Base-by-base conservation (phyloP, 768 basidiomycete species). In the Albatrellus ellisii region DNA sequence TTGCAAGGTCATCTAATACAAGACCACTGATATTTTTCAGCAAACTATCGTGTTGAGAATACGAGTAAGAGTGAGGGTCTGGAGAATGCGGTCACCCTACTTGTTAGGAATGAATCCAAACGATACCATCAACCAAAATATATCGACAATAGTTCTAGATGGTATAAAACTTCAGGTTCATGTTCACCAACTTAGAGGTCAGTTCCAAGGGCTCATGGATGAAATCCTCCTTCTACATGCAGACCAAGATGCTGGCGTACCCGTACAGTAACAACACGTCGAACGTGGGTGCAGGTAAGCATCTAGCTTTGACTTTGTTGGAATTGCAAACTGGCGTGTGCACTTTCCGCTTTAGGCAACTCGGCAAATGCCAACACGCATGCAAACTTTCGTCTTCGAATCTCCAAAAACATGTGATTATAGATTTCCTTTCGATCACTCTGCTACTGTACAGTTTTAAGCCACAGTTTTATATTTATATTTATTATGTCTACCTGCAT, bases 141-240 rank as follows among this genome's bases (percentile, higher is more conserved):
- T 74, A 69, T 25, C 94, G 69, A 35, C 95, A 72, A 61, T 90
- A 92, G 60, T 95, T 94, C 95, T 95, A 98, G 28, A 86, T 65
- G 1, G 94, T 92, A 59, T 95, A 95, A 56, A 90, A 90, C 61
- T 99, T 94, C 2, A 94, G 91, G 55, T 97, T 98, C 22, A 35
- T 48, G 24, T 77, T 75, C 7, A 99, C 74, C 18, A 97, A 59
- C 21, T 65, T 68, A 11, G 79, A 78, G 1, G 91, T 94, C 31
- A 82, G 62, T n/a, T 72, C 67, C 26, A 97, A 73, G 0, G 87
- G 75, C n/a, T 82, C 80, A 22, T 60, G 56, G 45, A 77, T 75
- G 70, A 72, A 87, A 45, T 87, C 84, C 40, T 65, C 59, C 0
- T 60, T 53, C 49, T 70, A 24, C 27, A 42, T 15, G 50, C 20